Base-by-base conservation (phyloP, 306 rosid genomes). In the Castanea mollissima region DNA sequence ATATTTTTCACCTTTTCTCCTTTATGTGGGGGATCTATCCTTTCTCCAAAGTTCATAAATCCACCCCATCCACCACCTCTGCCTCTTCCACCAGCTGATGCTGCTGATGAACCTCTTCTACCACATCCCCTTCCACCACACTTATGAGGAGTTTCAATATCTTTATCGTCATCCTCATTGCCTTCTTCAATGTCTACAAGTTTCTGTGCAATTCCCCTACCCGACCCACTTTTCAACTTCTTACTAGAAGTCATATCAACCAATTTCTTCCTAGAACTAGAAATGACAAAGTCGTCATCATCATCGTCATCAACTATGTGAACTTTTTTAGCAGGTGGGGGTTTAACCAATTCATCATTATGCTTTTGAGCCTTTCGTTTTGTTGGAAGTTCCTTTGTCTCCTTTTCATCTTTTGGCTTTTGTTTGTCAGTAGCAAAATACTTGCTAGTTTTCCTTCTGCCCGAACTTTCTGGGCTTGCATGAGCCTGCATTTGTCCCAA, bases 11-110 rank as follows among this genome's bases (percentile, higher is more conserved):
- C 21, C 21, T 95, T 95, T 87, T 95, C 94, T 77, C 99, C 99
- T 82, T 93, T 93, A 86, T 92, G 92, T 38, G 98, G 99, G 69
- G 98, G 99, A 83, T 93, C 99, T 85, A 90, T 92, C 82, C 98
- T 90, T 85, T 95, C 99, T 20, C 98, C 97, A 73, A 90, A 95
- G 86, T 90, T 95, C 99, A 91, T 90, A 86, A 91, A 93, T 34
- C 98, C 99, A 79, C 98, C 93, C 68, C 98, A 90, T 10, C 99
- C 46, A 38, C 46, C 46, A 1, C 97, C 99, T 82, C 97, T 92
- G 69, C 97, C 99, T 76, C 97, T 89, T 84, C 99, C 97, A 80
- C 91, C 89, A 87, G 89, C 62, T 46, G 98, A 70, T 67, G 81
- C 81, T 6, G 81, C 84, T 1, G 91, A 80, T 57, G 92, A 74